phyloP scores from a whole-genome alignment of 2,329 filamentous ascomycete species.

The Diaporthe citri region DNA sequence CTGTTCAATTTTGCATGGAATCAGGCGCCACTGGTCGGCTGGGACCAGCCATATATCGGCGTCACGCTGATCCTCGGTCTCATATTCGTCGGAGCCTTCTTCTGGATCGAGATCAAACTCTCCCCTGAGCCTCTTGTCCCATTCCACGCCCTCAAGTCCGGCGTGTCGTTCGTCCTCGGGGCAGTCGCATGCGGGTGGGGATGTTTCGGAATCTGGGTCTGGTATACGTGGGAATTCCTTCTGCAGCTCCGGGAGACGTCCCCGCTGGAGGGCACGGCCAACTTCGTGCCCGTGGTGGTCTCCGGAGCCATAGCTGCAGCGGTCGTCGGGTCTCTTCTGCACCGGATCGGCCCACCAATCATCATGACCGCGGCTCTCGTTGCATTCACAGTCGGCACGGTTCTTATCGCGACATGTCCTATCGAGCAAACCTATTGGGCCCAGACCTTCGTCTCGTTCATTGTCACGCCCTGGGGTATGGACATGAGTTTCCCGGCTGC shows the following conservation, averaged over 20 bases:
- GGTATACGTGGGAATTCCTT: conserved; percentile 64
- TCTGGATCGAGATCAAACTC: conserved; percentile 60
- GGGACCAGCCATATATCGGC: conserved; percentile 63
- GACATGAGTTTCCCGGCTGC: conserved; percentile 68
- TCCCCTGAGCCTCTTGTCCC: conserved; percentile 69
- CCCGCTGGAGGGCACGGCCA: conserved; percentile 48
- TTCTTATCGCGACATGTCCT: conserved; percentile 50
- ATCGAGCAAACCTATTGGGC: conserved; percentile 64
- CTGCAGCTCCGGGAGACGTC: conserved; percentile 51
- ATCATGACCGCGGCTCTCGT: conserved; percentile 44
- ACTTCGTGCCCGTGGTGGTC: conserved; percentile 44
- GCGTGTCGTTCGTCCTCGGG: conserved; percentile 66
- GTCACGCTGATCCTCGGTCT: conserved; percentile 64
- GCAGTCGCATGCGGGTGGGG: conserved; percentile 67
- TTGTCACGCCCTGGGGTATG: conserved; percentile 64
- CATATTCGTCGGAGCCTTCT: conserved; percentile 62
- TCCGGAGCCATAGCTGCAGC: conserved; percentile 48
- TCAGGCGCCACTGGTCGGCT: conserved; percentile 66
- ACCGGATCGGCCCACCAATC: conserved; percentile 47
- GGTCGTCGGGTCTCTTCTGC: conserved; percentile 48
- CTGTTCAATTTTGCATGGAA: conserved; percentile 72
- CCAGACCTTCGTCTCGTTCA: conserved; percentile 60
- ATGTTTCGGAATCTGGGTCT: conserved; percentile 66
- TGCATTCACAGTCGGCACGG: conserved; percentile 43
- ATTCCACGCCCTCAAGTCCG: conserved; percentile 59